A percentile compares a stretch with the other conserved stretches of the same genome.
Evolutionary conservation across 805 yeast genomes (phyloP).

Genomic region (Pichia scutulata): DNA sequence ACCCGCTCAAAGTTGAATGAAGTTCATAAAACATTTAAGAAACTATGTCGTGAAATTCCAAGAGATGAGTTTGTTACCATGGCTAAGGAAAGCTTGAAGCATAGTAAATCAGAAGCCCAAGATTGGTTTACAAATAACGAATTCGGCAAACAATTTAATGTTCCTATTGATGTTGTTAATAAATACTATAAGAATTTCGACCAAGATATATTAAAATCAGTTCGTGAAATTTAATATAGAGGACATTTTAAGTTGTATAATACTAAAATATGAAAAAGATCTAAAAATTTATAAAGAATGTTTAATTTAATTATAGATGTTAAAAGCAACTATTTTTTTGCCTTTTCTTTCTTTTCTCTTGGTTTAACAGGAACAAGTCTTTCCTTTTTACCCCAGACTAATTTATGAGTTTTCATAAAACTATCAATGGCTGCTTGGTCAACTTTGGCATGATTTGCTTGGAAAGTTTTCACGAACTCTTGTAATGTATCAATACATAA

Average conservation of each 20-base stretch:
- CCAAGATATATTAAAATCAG: conserved; percentile 3
- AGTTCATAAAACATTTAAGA: not conserved
- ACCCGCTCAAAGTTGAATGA: not conserved
- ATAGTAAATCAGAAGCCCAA: not conserved
- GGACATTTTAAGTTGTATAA: not conserved
- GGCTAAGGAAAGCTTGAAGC: not conserved
- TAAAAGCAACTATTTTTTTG: conserved; percentile 15
- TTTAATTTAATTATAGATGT: not conserved
- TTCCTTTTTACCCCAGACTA: conserved; percentile 66
- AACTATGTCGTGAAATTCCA: not conserved
- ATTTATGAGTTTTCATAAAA: conserved; percentile 81
- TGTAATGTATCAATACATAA: conserved; percentile 75
- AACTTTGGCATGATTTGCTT: conserved; percentile 62
- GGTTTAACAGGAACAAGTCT: conserved; percentile 66
- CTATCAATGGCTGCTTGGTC: conserved; percentile 51
- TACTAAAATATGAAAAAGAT: not conserved
- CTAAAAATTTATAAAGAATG: not conserved
- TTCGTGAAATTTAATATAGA: conserved; percentile 2
- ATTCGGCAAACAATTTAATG: conserved; percentile 14
- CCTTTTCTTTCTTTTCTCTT: conserved; percentile 34
- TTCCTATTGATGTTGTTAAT: conserved; percentile 4
- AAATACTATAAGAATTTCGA: conserved; percentile 1
- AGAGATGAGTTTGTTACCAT: not conserved
- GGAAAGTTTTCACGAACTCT: conserved; percentile 73
- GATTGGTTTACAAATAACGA: conserved; percentile 17